Conservation (phyloP, 371 early-diverging fungal genomes). For the Zychaea mexicana region DNA sequence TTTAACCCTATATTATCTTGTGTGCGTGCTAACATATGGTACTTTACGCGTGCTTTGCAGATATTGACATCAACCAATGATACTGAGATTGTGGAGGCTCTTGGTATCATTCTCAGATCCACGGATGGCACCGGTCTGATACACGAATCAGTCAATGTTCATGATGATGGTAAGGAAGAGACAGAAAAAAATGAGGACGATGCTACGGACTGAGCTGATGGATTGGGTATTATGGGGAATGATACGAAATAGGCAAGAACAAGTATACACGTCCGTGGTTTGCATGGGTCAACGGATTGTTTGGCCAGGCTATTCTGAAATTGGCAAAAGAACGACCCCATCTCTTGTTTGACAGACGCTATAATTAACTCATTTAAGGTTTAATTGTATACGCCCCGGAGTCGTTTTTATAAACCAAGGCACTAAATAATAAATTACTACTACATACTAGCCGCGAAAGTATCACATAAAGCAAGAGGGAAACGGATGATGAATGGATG, state of each 20-base stretch:
- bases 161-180: conserved; percentile 20
- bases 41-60: conserved; percentile 5
- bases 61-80: conserved; percentile 31
- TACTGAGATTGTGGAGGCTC: conserved; percentile 31
- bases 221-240: neutral
- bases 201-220: no score
- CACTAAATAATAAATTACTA: no score
- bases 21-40: no score
- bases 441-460: no score
- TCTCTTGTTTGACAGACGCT: conserved; percentile 18
- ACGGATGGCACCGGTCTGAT: conserved; percentile 39
- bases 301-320: conserved; percentile 47
- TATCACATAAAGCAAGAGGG: no score
- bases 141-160: conserved; percentile 43
- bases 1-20: no score
- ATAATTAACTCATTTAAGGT: no score
- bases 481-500: no score
- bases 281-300: conserved; percentile 51
- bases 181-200: no score
- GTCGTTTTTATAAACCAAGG: neutral
- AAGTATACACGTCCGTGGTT: conserved; percentile 47
- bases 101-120: conserved; percentile 30
- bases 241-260: neutral
- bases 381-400: no score
- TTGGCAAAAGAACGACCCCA: conserved; percentile 33